Base-by-base conservation (phyloP, 441 rosid species). In the Euphorbia corollata region DNA sequence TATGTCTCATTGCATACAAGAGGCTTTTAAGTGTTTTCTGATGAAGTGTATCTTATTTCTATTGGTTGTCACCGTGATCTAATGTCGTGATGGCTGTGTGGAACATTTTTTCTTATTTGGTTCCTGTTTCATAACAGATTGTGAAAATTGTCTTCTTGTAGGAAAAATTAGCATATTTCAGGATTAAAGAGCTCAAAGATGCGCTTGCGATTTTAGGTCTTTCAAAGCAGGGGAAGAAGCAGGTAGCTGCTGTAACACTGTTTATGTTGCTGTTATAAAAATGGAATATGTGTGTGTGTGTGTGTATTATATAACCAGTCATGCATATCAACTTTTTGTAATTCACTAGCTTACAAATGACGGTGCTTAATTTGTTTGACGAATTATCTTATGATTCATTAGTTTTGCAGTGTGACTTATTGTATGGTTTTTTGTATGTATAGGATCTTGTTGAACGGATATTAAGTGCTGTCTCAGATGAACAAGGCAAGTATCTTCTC, bases 121-220 rank as follows among this genome's bases (percentile, higher is more conserved):
- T 11, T 66, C 41, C 34, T 13, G 16, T 19, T 13, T 32, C 4
- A 19, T 4, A 30, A 63, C 47, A 41, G 54, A 51, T 41, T 32
- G 64, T 51, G 71, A 22, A 18, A 11, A 18, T 24, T 38, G 43
- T 56, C 64, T 61, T 43, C 43, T 68, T 80, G 74, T 74, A 94
- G 98, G 92, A 88, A 8, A 90, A 91, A 51, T 79, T 94, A 82
- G 82, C 87, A 8, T 81, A 82, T 71, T 94, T 94, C 70, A 92
- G 98, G 70, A 85, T 94, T 71, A 94, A 94, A 80, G 99, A 94
- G 85, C 97, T 89, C 57, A 94, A 91, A 81, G 97, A 94, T 83
- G 92, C 88, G 67, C 86, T 94, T 13, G 81, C 91, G 67, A 88
- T 83, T 67, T 74, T 94, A 59, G 89, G 96, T 62, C 92, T 89